Evolutionary conservation across 73 alveolate species (phyloP).

Genomic region (Uronychia setigera): DNA sequence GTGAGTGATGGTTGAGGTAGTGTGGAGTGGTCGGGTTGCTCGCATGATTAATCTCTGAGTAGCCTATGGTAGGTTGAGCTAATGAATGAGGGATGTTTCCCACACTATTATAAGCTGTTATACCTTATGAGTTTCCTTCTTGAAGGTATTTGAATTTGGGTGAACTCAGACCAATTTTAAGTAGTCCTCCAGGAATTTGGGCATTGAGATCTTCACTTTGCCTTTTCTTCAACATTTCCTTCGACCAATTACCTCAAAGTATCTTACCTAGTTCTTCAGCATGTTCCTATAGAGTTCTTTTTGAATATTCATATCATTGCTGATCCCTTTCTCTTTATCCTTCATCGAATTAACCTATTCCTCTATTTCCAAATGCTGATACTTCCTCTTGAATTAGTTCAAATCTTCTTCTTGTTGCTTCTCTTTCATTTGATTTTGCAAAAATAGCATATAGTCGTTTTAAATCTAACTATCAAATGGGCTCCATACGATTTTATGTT

Average conservation of each 20-base stretch:
- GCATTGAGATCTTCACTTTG: neutral
- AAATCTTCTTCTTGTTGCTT: neutral
- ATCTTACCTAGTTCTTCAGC: neutral
- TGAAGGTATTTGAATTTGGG: neutral
- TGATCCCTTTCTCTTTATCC: neutral
- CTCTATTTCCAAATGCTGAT: neutral
- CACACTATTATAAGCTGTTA: too few species aligned
- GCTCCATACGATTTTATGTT: neutral
- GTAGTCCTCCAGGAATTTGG: neutral
- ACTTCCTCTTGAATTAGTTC: neutral
- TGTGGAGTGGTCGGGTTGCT: too few species aligned
- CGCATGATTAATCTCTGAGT: too few species aligned
- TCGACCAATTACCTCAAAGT: neutral
- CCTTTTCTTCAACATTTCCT: neutral
- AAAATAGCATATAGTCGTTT: neutral
- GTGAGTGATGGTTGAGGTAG: too few species aligned
- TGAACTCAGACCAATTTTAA: neutral
- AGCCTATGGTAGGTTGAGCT: too few species aligned
- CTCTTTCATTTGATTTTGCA: neutral
- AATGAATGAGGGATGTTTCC: too few species aligned
- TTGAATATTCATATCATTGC: neutral
- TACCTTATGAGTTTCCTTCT: too few species aligned
- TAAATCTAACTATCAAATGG: neutral
- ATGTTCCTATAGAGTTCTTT: neutral
- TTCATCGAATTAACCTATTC: neutral